Conservation (phyloP, 2,329 filamentous ascomycete species). For the Cladobotryum protrusum region DNA sequence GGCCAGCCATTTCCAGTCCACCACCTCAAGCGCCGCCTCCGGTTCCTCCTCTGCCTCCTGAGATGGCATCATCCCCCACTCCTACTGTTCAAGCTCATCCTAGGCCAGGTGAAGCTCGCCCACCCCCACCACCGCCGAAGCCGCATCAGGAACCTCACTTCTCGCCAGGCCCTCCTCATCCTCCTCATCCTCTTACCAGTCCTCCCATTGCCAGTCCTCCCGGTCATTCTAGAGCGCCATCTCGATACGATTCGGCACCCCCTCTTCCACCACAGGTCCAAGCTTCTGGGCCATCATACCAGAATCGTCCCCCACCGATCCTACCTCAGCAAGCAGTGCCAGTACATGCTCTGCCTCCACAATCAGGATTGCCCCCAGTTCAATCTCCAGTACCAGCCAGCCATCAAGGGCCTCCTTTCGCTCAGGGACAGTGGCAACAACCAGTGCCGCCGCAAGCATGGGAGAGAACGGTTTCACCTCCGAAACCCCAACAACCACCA, state of each 20-base stretch:
- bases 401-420: conserved; percentile 14
- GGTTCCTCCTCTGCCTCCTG: conserved; percentile 65
- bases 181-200: conserved; percentile 20
- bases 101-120: conserved; percentile 28
- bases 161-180: conserved; percentile 20
- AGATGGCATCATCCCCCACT: conserved; percentile 40
- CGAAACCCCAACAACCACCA: conserved; percentile 15
- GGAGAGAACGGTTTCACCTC: conserved; percentile 7
- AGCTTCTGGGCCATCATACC: background rate
- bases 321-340: background rate
- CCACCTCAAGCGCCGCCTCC: conserved; percentile 50
- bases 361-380: background rate
- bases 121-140: conserved; percentile 47
- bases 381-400: background rate
- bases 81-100: conserved; percentile 30
- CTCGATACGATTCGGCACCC: conserved; percentile 43
- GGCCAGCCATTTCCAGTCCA: conserved; percentile 24
- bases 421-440: conserved; percentile 16
- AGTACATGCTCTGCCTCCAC: background rate
- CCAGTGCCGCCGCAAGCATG: conserved; percentile 19
- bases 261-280: conserved; percentile 35
- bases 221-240: conserved; percentile 20
- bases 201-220: conserved; percentile 13
- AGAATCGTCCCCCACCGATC: background rate
- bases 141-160: conserved; percentile 24